phyloP scores from a whole-genome alignment of 768 basidiomycete species.

The Tremella fuciformis region DNA sequence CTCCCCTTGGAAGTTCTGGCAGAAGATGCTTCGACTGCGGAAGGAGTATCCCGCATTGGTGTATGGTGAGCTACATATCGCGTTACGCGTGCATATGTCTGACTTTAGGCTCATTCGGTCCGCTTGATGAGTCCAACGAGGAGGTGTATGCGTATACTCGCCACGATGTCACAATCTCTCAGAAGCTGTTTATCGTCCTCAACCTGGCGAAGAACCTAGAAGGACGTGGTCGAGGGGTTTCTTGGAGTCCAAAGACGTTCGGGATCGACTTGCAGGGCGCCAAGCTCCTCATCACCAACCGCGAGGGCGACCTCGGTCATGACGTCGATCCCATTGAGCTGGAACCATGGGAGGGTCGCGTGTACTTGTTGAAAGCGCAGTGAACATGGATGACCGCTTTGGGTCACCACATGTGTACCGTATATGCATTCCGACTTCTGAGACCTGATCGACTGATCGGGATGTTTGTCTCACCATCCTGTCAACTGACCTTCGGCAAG shows the following conservation, averaged over 20 bases:
- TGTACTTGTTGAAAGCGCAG: slow-evolving; percentile 23
- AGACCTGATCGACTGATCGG: no score
- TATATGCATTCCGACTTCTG: no score
- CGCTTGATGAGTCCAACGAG: slow-evolving; percentile 57
- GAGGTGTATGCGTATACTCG: slow-evolving; percentile 60
- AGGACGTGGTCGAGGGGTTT: slow-evolving; percentile 13
- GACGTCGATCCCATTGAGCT: slow-evolving; percentile 19
- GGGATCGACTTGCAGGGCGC: slow-evolving; percentile 24
- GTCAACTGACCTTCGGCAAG: no score
- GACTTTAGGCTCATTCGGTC: slow-evolving; percentile 61
- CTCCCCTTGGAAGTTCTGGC: slow-evolving; percentile 67
- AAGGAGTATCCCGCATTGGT: slow-evolving; percentile 54
- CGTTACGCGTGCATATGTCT: background rate
- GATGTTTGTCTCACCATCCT: no score
- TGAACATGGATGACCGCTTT: background rate
- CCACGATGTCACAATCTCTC: slow-evolving; percentile 20
- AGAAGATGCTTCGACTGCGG: slow-evolving; percentile 58
- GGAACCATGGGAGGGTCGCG: slow-evolving; percentile 26
- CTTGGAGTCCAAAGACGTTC: slow-evolving; percentile 16
- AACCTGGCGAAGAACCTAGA: slow-evolving; percentile 37
- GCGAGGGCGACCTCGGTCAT: slow-evolving; percentile 16
- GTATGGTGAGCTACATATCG: slow-evolving; percentile 21
- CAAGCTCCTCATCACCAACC: slow-evolving; percentile 29
- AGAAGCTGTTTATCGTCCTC: slow-evolving; percentile 46
- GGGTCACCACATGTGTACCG: no score